A percentile compares a stretch with the other conserved stretches of the same genome.
Evolutionary conservation across 768 basidiomycete genomes (phyloP).

Genomic region (Suillus clintonianus): DNA sequence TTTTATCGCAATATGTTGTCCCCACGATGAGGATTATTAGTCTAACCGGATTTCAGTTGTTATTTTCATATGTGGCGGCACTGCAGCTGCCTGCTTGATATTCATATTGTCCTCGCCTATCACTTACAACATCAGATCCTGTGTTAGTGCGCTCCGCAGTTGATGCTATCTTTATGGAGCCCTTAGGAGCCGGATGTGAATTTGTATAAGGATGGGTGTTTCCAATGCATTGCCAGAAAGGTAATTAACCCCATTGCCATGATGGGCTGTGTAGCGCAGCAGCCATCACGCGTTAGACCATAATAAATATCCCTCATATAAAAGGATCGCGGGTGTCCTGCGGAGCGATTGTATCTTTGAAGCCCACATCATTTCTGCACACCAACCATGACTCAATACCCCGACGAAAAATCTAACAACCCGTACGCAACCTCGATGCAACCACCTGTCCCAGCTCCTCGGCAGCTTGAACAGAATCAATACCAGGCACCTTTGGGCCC

Average conservation of each 20-base stretch:
- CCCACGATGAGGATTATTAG: not conserved
- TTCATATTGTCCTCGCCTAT: too few species aligned
- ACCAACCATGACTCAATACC: constrained; percentile 20
- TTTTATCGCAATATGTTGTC: not conserved
- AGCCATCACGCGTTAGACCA: not conserved
- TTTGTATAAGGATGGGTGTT: not conserved
- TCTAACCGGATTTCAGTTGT: not conserved
- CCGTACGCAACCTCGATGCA: constrained; percentile 15
- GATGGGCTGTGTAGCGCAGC: not conserved
- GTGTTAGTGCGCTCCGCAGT: not conserved
- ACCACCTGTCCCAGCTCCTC: constrained; percentile 4
- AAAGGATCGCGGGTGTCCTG: not conserved
- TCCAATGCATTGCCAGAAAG: not conserved
- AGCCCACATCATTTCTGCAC: not conserved
- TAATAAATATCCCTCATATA: not conserved
- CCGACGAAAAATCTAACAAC: constrained; percentile 25
- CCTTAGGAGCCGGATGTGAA: not conserved
- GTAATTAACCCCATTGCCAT: not conserved
- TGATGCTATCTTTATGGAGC: not conserved
- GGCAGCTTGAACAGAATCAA: constrained; percentile 4
- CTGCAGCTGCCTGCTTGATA: not conserved
- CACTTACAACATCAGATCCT: not conserved
- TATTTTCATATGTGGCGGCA: not conserved
- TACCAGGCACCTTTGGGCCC: constrained; percentile 9
- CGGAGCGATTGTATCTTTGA: too few species aligned